Evolutionary conservation across 805 yeast species (phyloP), one percentile per base, ranked within the genome.

Genomic region (Candida takata): DNA sequence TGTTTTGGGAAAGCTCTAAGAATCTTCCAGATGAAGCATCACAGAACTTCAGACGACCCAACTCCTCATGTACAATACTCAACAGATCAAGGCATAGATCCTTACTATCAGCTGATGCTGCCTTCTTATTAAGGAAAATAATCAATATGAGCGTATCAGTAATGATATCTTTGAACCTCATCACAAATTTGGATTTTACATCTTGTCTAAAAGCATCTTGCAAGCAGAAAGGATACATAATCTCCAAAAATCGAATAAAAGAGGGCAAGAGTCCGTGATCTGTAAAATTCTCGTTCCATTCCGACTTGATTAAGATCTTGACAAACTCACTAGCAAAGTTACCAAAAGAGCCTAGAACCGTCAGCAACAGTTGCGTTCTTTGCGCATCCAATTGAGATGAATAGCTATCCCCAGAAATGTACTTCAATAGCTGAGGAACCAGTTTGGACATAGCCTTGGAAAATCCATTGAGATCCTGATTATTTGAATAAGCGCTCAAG

Each of bases 11-110:
- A 19, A 82, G 58, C 13, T 66, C 64, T 34, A 92, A 61, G 41
- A 88, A 79, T 7, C 62, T 57, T 0, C 94, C 88, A 19, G 69
- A 54, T 0, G 79, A 69, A 3, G 72, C 56, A 34, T 78, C 80
- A 60, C 98, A 92, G 36, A 79, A 73, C 6, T 74, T 69, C 27
- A 84, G 61, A 2, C 57, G 48, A 0, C 97, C 97, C 8, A 88
- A 57, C 32, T 84, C 78, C 7, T 75, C 76, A 52, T 92, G 99
- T 1, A 85, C 53, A 6, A 74, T 57, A 27, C 76, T 68, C 11
- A 85, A 57, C 14, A 81, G 51, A 24, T 74, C 73, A 38, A 36
- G 32, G 8, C 33, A 12, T 3, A 65, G 57, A 49, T 65, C 30
- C 48, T 50, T 24, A 15, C 26, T 19, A 38, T 29, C 23, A n/a